Percentiles rank a stretch among this genome's conserved stretches.
Evolutionary conservation across 1,139 yeast genomes (phyloP).

Genomic region (Zygosaccharomyces pseudobailii): DNA sequence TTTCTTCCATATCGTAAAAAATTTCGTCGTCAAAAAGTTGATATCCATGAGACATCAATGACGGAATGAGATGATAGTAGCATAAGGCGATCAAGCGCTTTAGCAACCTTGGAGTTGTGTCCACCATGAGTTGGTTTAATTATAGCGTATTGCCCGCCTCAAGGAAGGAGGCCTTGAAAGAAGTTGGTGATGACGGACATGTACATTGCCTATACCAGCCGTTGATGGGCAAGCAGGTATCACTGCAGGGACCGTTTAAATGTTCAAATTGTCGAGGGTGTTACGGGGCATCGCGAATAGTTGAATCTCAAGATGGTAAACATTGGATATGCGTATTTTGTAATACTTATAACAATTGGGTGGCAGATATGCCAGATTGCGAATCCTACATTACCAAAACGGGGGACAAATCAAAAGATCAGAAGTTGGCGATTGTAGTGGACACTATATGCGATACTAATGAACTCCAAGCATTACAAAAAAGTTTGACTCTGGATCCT

Average conservation of each 20-base stretch:
- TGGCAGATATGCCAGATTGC: constrained; percentile 5
- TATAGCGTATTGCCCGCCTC: constrained; percentile 15
- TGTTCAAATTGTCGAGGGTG: constrained; percentile 8
- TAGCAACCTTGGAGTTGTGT: not conserved
- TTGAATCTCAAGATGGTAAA: not conserved
- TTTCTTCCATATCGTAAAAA: not conserved
- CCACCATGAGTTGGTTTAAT: constrained; percentile 10
- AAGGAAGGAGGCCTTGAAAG: constrained; percentile 12
- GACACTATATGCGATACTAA: constrained; percentile 9
- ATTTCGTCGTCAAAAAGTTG: not conserved
- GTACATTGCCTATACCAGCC: constrained; percentile 14
- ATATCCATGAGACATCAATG: no score
- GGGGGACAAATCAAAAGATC: not conserved
- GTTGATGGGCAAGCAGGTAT: not conserved
- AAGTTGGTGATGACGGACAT: constrained; percentile 11
- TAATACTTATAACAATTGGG: constrained; percentile 8
- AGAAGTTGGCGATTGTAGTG: constrained; percentile 6
- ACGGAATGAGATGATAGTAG: not conserved
- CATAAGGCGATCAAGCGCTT: no score
- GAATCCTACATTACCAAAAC: not conserved
- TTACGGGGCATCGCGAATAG: constrained; percentile 3
- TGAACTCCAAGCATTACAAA: constrained; percentile 9
- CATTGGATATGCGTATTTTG: constrained; percentile 17
- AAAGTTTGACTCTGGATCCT: not conserved
- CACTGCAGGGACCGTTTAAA: constrained; percentile 2